Evolutionary conservation across 2,329 filamentous ascomycete genomes (phyloP).

Genomic region (Metarhizium guizhouense): DNA sequence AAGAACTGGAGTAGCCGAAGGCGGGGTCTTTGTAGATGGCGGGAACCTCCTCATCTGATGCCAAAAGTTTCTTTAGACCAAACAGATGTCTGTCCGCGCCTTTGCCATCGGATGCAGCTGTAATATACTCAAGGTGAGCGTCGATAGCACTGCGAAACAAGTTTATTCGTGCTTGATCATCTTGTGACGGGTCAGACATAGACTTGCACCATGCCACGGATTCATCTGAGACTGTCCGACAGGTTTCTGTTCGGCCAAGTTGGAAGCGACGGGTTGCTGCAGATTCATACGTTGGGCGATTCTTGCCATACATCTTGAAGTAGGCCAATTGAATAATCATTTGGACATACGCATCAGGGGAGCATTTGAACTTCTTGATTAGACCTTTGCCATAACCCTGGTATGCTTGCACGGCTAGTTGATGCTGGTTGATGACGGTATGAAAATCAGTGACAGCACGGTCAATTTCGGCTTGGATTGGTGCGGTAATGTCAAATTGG

Average conservation of each 20-base stretch:
- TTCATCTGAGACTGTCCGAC: constrained; percentile 83
- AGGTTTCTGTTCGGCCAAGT: constrained; percentile 92
- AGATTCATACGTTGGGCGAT: constrained; percentile 94
- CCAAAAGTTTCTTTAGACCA: constrained; percentile 83
- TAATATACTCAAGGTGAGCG: constrained; percentile 84
- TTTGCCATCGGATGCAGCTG: constrained; percentile 79
- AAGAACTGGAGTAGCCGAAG: constrained; percentile 73
- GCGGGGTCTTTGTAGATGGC: constrained; percentile 81
- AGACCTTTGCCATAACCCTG: constrained; percentile 96
- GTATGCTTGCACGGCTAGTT: constrained; percentile 89
- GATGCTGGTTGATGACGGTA: constrained; percentile 74
- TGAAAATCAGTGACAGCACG: constrained; percentile 71
- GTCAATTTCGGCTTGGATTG: constrained; percentile 69
- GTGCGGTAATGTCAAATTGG: constrained; percentile 67
- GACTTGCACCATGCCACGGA: constrained; percentile 83
- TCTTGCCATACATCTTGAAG: constrained; percentile 98
- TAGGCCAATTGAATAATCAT: constrained; percentile 98
- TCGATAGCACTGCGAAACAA: constrained; percentile 76
- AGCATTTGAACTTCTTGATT: constrained; percentile 99
- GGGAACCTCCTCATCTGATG: constrained; percentile 71
- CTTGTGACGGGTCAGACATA: constrained; percentile 61
- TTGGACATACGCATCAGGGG: constrained; percentile 93
- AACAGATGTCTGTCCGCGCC: constrained; percentile 97
- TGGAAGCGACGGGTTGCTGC: constrained; percentile 93
- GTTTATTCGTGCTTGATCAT: constrained; percentile 57